Evolutionary conservation across 192 early-diverging fungal species (phyloP), one percentile per base, ranked within the genome.

Genomic region (Gigaspora rosea): DNA sequence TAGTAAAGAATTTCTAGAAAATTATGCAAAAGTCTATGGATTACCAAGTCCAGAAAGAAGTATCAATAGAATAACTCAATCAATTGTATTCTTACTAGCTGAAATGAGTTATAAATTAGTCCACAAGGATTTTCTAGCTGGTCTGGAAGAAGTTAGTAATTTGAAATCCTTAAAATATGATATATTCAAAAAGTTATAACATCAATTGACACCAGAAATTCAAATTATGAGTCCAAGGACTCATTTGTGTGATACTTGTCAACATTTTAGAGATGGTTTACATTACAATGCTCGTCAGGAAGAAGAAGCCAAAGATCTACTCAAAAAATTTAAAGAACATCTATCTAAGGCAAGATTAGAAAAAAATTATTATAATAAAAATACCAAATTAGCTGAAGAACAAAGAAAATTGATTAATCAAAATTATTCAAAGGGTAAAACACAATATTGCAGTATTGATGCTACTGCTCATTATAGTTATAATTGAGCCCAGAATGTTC

Each of bases 381-480:
- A 75, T 61, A 75, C 61, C 1, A 66, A 48, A 66, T 66, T 66
- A 48, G 64, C 64, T n/a, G n/a, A n/a, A 66, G 64, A 66, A 66
- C 33, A 66, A 35, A 66, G 64, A 48, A 36, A 66, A 48, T 22
- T 66, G 2, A 33, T 66, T 16, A 35, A 58, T 75, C 18, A 47
- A 41, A 8, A 18, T 57, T 61, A 74, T 66, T 15, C 27, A 3
- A 75, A 61, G 22, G 56, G 50, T 75, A 58, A 75, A n/a, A n/a
- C n/a, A n/a, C n/a, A n/a, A n/a, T n/a, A n/a, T n/a, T n/a, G n/a
- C n/a, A n/a, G n/a, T n/a, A 46, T 75, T 61, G 54, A 75, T 75
- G 61, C 51, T 72, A 72, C 56, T 59, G 61, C 73, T 61, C 56
- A 75, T 75, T 75, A 75, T 18, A 75, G 73, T 75, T 75, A 75